Evolutionary conservation across 2,329 filamentous ascomycete species (phyloP).

Genomic region (Fusarium napiforme): DNA sequence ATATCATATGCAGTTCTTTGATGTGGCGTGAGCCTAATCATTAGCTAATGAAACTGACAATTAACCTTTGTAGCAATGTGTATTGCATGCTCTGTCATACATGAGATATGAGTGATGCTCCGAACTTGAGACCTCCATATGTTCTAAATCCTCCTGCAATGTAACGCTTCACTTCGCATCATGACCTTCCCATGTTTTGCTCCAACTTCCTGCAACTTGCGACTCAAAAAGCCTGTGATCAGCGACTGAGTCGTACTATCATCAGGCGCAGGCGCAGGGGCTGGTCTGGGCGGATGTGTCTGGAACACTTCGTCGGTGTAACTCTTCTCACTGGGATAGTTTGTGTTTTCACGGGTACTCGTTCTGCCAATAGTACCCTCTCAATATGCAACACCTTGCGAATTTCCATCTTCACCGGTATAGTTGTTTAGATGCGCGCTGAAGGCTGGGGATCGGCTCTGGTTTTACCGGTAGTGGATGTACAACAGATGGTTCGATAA

Average conservation of each 20-base stretch:
- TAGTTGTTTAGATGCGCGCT: not conserved
- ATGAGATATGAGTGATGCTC: not conserved
- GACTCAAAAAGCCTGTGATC: not conserved
- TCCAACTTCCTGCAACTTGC: rapidly evolving
- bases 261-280: rapidly evolving
- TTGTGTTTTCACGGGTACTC: not conserved
- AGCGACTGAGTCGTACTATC: not conserved
- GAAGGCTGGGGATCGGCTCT: not conserved
- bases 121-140: rapidly evolving
- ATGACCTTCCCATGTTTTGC: rapidly evolving
- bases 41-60: too few species aligned
- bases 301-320: too few species aligned
- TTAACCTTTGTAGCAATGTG: too few species aligned
- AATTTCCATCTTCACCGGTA: not conserved
- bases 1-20: too few species aligned
- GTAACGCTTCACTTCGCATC: not conserved
- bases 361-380: too few species aligned
- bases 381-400: not conserved
- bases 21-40: too few species aligned
- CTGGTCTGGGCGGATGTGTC: not conserved
- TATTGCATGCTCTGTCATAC: too few species aligned
- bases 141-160: not conserved
- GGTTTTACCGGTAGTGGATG: not conserved
- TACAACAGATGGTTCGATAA: not conserved
- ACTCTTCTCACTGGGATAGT: rapidly evolving